Conservation (phyloP, 768 basidiomycete species). For the Trametes cinnabarina region DNA sequence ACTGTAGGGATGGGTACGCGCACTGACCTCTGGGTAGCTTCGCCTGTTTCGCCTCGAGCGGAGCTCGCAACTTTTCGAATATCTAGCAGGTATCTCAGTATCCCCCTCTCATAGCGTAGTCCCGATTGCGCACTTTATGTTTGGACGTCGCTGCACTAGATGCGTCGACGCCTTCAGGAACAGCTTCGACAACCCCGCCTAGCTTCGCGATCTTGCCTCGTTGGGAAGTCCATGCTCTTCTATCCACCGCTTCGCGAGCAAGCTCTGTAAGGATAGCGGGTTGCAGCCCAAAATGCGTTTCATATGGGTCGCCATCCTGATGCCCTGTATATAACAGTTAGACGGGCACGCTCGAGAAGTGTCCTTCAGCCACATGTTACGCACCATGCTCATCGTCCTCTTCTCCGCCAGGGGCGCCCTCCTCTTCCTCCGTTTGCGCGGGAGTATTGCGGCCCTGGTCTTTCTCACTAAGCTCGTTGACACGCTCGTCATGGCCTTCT, state of each 20-base stretch:
- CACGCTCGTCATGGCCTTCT: conserved; percentile 4
- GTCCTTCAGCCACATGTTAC: background rate
- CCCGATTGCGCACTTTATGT: conserved; percentile 1
- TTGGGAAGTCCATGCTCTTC: conserved; percentile 53
- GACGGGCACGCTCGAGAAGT: background rate
- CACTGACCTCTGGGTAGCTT: conserved; percentile 51
- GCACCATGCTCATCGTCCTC: conserved; percentile 19
- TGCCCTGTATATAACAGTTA: conserved; percentile 4
- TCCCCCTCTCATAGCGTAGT: too few species aligned
- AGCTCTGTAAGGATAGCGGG: conserved; percentile 50
- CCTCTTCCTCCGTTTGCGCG: conserved; percentile 21
- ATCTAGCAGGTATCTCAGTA: conserved; percentile 39
- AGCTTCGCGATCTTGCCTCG: conserved; percentile 55
- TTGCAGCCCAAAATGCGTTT: conserved; percentile 68
- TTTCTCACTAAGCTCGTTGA: conserved; percentile 17
- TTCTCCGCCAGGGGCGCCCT: conserved; percentile 15
- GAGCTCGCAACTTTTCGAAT: conserved; percentile 51
- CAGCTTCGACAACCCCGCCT: conserved; percentile 51
- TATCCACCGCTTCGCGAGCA: conserved; percentile 52
- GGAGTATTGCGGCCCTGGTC: background rate
- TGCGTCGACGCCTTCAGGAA: conserved; percentile 40
- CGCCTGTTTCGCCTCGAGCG: conserved; percentile 53
- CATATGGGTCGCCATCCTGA: conserved; percentile 50
- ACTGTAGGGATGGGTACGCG: background rate
- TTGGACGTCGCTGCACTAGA: background rate